A percentile compares a stretch with the other conserved stretches of the same genome.
phyloP scores from a whole-genome alignment of 2,329 filamentous ascomycete species.

The Fusarium euwallaceae region DNA sequence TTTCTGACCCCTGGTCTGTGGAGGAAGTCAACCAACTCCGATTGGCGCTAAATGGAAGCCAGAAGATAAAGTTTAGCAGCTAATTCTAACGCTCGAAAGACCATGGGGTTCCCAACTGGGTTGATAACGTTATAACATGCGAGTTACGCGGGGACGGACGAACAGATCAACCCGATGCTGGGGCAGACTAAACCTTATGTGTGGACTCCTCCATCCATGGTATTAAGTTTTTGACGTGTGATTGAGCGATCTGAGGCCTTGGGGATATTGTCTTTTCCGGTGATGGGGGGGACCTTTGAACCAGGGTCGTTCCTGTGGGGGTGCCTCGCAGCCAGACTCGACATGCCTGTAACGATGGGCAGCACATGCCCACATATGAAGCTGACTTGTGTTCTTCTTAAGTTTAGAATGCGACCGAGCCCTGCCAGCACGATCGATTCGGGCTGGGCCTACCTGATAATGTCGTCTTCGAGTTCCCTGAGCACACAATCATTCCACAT shows the following conservation, averaged over 20 bases:
- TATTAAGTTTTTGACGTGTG: neutral
- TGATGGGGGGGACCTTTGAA: neutral
- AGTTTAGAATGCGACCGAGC: too few species aligned
- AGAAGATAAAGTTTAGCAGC: neutral
- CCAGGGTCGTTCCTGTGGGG: too few species aligned
- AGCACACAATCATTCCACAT: too few species aligned
- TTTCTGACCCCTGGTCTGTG: neutral
- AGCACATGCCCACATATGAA: too few species aligned
- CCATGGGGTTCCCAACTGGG: neutral
- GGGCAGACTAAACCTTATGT: neutral
- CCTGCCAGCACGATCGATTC: too few species aligned
- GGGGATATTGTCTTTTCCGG: neutral
- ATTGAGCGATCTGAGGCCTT: neutral
- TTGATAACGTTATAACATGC: neutral
- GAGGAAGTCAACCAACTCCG: neutral
- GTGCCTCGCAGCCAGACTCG: too few species aligned
- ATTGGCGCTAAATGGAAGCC: neutral
- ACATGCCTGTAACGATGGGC: too few species aligned
- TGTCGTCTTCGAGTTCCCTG: too few species aligned
- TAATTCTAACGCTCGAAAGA: neutral
- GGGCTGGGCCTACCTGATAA: too few species aligned
- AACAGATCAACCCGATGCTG: neutral
- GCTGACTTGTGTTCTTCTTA: too few species aligned
- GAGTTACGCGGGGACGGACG: neutral
- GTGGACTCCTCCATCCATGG: neutral